Evolutionary conservation across 768 basidiomycete species (phyloP).

Genomic region (Lentinula aciculospora): DNA sequence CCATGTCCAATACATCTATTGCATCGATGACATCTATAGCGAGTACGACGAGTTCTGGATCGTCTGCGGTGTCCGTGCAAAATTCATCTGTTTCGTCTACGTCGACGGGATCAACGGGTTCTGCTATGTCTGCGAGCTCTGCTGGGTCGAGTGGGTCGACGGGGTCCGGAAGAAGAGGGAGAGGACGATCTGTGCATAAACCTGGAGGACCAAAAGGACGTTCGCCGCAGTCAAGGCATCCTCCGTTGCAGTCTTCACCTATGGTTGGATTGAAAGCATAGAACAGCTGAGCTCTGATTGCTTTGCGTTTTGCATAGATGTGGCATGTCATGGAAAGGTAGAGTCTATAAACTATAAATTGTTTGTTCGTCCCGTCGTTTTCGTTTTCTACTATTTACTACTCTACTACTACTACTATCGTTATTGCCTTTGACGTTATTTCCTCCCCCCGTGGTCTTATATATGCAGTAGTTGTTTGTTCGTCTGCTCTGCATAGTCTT

Average conservation of each 20-base stretch:
- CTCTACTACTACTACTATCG: not conserved
- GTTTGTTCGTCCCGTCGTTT: not conserved
- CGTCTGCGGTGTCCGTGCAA: not conserved
- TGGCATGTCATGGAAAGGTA: not conserved
- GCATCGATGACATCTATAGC: not conserved
- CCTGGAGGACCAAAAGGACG: conserved; percentile 1
- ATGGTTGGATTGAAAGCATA: conserved; percentile 8
- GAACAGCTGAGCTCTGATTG: not conserved
- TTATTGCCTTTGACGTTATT: not conserved
- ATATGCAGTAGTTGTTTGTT: not conserved
- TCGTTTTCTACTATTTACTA: not conserved
- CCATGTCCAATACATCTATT: not conserved
- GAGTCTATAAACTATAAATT: not conserved
- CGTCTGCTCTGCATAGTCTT: not conserved
- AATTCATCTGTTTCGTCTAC: not conserved
- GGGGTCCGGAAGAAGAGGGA: not conserved
- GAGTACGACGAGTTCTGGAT: not conserved
- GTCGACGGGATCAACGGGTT: not conserved
- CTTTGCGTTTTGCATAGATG: not conserved
- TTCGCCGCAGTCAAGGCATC: conserved; percentile 4
- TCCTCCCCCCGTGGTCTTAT: not conserved
- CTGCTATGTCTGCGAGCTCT: too few species aligned
- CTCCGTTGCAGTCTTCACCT: not conserved
- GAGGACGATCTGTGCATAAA: not conserved
- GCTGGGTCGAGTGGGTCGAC: too few species aligned